Base-by-base conservation (phyloP, 768 basidiomycete species). In the Tephrocybe sp. region DNA sequence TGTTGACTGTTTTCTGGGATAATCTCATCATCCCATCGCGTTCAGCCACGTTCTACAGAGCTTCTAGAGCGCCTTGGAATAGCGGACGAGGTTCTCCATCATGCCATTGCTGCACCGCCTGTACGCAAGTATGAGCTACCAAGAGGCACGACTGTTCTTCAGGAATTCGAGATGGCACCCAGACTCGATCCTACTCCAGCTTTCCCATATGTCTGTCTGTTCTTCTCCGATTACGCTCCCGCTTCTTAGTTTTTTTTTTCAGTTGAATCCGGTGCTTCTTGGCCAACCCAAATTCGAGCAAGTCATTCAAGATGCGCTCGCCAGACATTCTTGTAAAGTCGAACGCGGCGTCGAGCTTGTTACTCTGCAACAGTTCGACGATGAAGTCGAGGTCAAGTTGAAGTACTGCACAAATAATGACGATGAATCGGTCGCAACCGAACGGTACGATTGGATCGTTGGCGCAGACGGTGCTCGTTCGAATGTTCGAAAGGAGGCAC, bases 11-110 rank as follows among this genome's bases (percentile, higher is more conserved):
- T 6, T 12, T 12, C 29, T 30, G 6, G 7, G 29, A 30, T 30
- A 7, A 12, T 30, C 29, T 30, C 7, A 30, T 10, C 21, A 22
- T 8, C 31, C 7, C 29, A 7, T 12, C 33, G 33, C n/a, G n/a
- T n/a, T 8, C 54, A 76, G 71, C 73, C 73, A 4, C 69, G 75
- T 8, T 68, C 75, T 6, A 62, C 74, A 24, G 75, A 79, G 55
- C 56, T 74, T 2, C 75, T 74, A 47, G 63, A 67, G n/a, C 61
- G 64, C 42, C 63, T 79, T 22, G 62, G 69, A 7, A 63, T 69
- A 15, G 55, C 69, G 12, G 66, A 69, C 22, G 67, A 74, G 19
- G 63, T 72, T 3, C 33, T 69, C 40, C 55, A 66, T 24, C 53
- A 23, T 19, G 62, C 66, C 13, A 65, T 51, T 11, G 47, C 53